Evolutionary conservation across 2,329 filamentous ascomycete genomes (phyloP).

Genomic region (Didymella glomerata): DNA sequence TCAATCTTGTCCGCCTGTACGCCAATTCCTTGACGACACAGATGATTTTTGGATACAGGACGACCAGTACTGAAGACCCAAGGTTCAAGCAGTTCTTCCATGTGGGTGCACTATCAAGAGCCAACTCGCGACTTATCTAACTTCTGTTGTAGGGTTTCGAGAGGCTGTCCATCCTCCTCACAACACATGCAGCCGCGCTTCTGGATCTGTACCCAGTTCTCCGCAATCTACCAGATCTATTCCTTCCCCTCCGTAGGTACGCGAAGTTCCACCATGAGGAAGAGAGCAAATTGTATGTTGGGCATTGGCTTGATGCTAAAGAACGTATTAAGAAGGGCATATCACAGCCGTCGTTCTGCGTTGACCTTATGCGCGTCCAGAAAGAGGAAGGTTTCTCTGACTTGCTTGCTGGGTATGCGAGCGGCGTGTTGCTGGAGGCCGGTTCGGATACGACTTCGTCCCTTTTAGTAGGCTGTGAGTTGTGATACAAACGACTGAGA

Average conservation of each 20-base stretch:
- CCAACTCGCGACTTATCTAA: background rate
- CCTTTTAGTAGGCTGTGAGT: constrained; percentile 29
- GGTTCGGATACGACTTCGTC: constrained; percentile 42
- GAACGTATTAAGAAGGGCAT: background rate
- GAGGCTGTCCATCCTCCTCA: background rate
- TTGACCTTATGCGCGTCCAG: constrained; percentile 33
- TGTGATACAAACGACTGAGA: background rate
- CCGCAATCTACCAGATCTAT: background rate
- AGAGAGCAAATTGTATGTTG: background rate
- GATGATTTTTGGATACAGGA: background rate
- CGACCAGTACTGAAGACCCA: background rate
- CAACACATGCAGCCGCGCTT: background rate
- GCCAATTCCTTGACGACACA: background rate
- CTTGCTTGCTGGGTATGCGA: constrained; percentile 31
- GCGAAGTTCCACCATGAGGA: background rate
- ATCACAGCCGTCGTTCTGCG: constrained; percentile 34
- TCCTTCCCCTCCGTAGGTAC: background rate
- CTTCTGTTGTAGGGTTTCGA: background rate
- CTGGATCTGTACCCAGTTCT: background rate
- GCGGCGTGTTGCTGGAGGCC: constrained; percentile 39
- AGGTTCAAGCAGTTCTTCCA: background rate
- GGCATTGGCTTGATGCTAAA: background rate
- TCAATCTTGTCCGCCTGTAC: background rate
- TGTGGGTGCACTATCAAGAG: background rate
- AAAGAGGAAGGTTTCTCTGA: constrained; percentile 33